phyloP scores from a whole-genome alignment of 768 basidiomycete species.

The Lactarius hatsudake region DNA sequence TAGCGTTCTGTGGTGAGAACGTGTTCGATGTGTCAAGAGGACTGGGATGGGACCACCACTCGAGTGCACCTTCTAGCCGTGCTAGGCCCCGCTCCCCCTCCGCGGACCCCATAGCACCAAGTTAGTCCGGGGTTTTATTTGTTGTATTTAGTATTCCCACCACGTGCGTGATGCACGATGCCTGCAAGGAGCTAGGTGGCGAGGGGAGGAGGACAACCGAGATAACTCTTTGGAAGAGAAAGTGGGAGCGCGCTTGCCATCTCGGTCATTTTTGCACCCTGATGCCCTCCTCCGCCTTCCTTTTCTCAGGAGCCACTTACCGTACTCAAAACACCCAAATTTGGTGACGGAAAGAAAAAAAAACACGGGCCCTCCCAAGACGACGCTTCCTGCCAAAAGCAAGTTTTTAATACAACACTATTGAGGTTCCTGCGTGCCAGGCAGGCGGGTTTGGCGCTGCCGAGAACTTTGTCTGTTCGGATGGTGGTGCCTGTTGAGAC shows the following conservation, averaged over 20 bases:
- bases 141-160: not conserved
- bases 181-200: not conserved
- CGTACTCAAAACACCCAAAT: slow-evolving; percentile 10
- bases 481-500: not conserved
- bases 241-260: slow-evolving; percentile 1
- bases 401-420: slow-evolving; percentile 17
- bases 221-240: not conserved
- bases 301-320: slow-evolving; percentile 1
- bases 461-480: not conserved
- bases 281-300: not conserved
- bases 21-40: slow-evolving; percentile 23
- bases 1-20: slow-evolving; percentile 17
- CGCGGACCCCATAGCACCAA: slow-evolving; percentile 1
- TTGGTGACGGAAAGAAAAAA: slow-evolving; percentile 21
- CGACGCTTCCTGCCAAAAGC: slow-evolving; percentile 10
- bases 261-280: not conserved
- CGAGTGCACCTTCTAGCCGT: slow-evolving; percentile 14
- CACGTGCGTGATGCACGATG: not conserved
- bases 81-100: slow-evolving; percentile 19
- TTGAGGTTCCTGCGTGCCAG: not conserved
- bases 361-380: not conserved
- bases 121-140: not conserved
- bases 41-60: slow-evolving; percentile 2
- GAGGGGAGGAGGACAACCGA: not conserved
- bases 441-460: not conserved